Evolutionary conservation across 139 green algal genomes (phyloP).

Genomic region (Eudorina sp.): DNA sequence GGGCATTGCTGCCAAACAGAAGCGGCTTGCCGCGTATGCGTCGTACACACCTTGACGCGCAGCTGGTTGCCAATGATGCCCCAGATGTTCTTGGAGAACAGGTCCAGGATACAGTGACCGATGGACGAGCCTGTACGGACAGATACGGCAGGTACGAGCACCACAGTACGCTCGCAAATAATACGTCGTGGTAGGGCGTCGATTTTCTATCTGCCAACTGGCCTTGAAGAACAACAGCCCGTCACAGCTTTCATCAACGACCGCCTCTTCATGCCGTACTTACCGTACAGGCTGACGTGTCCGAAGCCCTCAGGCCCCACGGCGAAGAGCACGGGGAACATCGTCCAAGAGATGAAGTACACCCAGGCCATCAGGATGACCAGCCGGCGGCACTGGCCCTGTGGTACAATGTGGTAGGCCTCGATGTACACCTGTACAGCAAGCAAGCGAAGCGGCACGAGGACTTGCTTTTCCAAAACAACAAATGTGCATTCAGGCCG

Average conservation of each 20-base stretch:
- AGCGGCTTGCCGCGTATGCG: too few relatives aligned
- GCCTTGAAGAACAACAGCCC: too few relatives aligned
- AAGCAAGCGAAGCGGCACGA: too few relatives aligned
- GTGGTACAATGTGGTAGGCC: slow-evolving; percentile 69
- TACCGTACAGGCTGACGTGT: slow-evolving; percentile 47
- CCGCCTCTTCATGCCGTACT: too few relatives aligned
- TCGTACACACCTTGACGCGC: slow-evolving; percentile 68
- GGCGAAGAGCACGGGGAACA: slow-evolving; percentile 74
- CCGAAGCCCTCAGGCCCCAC: slow-evolving; percentile 67
- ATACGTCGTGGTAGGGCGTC: too few relatives aligned
- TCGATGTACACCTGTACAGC: slow-evolving; percentile 68
- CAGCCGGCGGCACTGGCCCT: slow-evolving; percentile 65
- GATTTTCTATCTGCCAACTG: too few relatives aligned
- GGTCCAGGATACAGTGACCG: slow-evolving; percentile 60
- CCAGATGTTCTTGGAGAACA: slow-evolving; percentile 77
- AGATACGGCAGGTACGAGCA: background rate
- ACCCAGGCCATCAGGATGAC: slow-evolving; percentile 63
- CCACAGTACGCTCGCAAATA: too few relatives aligned
- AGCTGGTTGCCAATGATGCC: slow-evolving; percentile 65
- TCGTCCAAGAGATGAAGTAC: slow-evolving; percentile 68
- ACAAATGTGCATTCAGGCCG: too few relatives aligned
- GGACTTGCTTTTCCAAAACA: too few relatives aligned
- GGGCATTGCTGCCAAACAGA: too few relatives aligned
- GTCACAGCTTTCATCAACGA: too few relatives aligned
- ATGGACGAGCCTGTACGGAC: slow-evolving; percentile 54